Percentiles rank a stretch among this genome's conserved stretches.
phyloP scores from a whole-genome alignment of 345 rosid species.

The Mercurialis annua region DNA sequence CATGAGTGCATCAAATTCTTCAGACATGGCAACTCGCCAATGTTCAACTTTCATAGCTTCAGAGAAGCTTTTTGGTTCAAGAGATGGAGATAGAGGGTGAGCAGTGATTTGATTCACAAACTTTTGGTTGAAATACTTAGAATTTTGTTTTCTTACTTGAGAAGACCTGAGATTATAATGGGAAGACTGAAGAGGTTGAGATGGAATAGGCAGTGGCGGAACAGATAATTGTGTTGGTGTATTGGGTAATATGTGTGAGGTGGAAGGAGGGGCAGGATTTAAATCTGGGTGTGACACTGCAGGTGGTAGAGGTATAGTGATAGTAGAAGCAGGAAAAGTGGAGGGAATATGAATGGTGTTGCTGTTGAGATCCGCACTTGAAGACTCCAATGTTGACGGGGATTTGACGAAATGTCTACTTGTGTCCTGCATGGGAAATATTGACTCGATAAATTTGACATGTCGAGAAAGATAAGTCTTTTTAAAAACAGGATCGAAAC shows the following conservation, averaged over 20 bases:
- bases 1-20: too few species aligned
- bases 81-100: background rate
- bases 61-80: too few species aligned
- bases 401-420: background rate
- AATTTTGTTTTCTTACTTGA: background rate
- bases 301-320: background rate
- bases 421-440: background rate
- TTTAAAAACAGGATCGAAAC: background rate
- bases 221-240: background rate
- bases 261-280: background rate
- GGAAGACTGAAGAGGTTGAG: background rate
- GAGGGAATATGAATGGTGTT: background rate
- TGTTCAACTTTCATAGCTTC: too few species aligned
- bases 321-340: background rate
- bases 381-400: background rate
- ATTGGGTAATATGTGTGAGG: background rate
- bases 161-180: background rate
- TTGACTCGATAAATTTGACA: background rate
- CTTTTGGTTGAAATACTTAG: background rate
- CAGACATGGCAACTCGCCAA: too few species aligned
- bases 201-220: too few species aligned
- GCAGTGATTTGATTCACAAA: background rate
- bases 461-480: background rate
- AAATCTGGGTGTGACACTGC: background rate
- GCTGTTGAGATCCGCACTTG: background rate